Percentiles rank a stretch among this genome's conserved stretches.
These are phyloP conservation scores for Neurospora terricola DNA, from an alignment of 495 filamentous ascomycete genomes.

Conservation along the genomic window DNA sequence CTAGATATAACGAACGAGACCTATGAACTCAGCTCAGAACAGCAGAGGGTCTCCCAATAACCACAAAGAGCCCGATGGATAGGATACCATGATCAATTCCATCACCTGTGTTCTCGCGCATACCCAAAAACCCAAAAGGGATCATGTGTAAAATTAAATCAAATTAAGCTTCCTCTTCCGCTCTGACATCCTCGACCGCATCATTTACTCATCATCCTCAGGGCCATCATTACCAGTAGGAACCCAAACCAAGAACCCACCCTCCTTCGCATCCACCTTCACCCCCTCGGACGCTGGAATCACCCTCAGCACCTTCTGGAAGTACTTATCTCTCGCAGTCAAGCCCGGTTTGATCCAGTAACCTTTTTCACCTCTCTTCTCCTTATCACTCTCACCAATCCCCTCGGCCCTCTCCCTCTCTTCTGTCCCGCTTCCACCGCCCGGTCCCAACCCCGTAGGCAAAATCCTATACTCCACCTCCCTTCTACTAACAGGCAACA, in stretches of 20 bases:
- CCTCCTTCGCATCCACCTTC: conserved; percentile 57
- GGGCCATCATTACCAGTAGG: conserved; percentile 28
- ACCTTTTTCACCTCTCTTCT: conserved; percentile 27
- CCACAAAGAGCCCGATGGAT: background rate
- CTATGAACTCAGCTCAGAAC: background rate
- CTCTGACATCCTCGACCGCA: background rate
- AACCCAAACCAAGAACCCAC: conserved; percentile 60
- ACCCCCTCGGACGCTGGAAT: conserved; percentile 58
- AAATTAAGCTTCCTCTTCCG: no score
- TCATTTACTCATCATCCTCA: background rate
- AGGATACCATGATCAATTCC: no score
- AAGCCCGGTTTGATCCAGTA: conserved; percentile 63
- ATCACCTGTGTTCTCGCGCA: no score
- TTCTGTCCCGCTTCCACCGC: no score
- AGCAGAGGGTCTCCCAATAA: background rate
- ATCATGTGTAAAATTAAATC: no score
- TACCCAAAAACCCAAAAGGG: no score
- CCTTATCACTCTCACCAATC: background rate
- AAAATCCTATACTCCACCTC: conserved; percentile 61
- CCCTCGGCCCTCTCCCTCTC: background rate
- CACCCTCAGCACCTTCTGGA: conserved; percentile 74
- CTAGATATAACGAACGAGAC: background rate
- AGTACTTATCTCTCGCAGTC: conserved; percentile 76
- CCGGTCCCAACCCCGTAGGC: conserved; percentile 21
- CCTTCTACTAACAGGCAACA: conserved; percentile 69